Evolutionary conservation across 23 red algal species (phyloP), one percentile per base, ranked within the genome.

Genomic region (Gracilaria caudata): DNA sequence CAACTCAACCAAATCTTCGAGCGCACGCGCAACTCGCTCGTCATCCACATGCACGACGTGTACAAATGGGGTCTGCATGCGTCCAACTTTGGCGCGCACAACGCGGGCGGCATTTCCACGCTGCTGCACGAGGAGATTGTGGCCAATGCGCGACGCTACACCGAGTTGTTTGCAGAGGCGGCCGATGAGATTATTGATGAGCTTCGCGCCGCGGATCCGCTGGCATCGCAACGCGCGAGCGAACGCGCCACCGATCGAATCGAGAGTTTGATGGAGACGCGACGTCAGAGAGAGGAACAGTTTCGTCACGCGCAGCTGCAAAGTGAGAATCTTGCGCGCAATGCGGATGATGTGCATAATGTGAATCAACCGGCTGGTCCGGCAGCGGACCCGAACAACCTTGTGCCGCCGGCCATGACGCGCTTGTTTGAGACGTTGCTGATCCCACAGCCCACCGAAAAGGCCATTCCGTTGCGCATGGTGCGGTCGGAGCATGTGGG

Each of bases 401-500:
- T 93, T 19, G 92, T 99, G 29, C 97, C 97, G 0, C 83, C 86
- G 2, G 17, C 61, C 21, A 70, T 99, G 79, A 84, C 88, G 33
- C 83, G 97, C 1, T 49, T 89, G 17, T 99, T 94, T 61, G 75
- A 99, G 53, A 84, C 89, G 51, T 66, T 92, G 16, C 75, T 99
- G 9, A 90, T 99, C 25, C 97, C 97, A n/a, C 66, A 71, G 28
- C 93, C 72, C 32, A 73, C 58, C 17, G 88, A 84, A 49, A 99
- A 99, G 83, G 29, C 93, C 23, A 37, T 93, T 12, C 86, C 86
- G 58, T 56, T 99, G 13, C 77, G 97, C n/a, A 76, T 86, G 25
- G 79, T 99, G 30, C 90, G 93, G 37, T 90, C 97, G 7, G 93
- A 93, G 41, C 83, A 96, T 38, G 84, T 99, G 10, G 97, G 97